Conservation (phyloP, 176 grass and related monocot genomes). For the Aegilops tauschii region DNA sequence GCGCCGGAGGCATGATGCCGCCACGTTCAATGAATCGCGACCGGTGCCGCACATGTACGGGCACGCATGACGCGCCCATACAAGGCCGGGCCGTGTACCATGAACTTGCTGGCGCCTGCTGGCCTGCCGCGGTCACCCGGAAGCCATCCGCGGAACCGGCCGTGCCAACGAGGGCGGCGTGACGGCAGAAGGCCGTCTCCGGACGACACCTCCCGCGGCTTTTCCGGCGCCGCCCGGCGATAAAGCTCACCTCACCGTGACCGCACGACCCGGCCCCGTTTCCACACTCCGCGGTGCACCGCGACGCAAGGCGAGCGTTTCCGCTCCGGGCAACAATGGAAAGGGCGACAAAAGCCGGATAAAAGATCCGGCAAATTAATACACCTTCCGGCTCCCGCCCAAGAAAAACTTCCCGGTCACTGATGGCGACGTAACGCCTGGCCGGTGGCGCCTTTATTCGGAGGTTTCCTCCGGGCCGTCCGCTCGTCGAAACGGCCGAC, state of each 20-base stretch:
- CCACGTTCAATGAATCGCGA: not conserved
- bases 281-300: too few relatives aligned
- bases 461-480: not conserved
- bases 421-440: not conserved
- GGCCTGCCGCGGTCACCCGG: too few relatives aligned
- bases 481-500: not conserved
- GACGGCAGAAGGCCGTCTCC: not conserved
- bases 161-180: not conserved
- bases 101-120: too few relatives aligned
- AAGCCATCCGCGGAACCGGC: too few relatives aligned
- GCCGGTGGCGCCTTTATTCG: not conserved
- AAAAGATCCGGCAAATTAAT: not conserved
- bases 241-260: not conserved
- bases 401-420: not conserved
- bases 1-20: not conserved
- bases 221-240: slow-evolving; percentile 10
- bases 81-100: too few relatives aligned
- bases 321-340: not conserved
- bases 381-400: not conserved
- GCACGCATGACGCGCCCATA: not conserved
- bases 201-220: slow-evolving; percentile 13
- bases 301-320: not conserved
- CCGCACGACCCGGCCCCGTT: not conserved
- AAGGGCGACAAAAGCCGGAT: not conserved
- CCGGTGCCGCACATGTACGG: not conserved